A percentile compares a stretch with the other conserved stretches of the same genome.
Evolutionary conservation across 2,329 filamentous ascomycete genomes (phyloP).

Genomic region (Verticillium longisporum): DNA sequence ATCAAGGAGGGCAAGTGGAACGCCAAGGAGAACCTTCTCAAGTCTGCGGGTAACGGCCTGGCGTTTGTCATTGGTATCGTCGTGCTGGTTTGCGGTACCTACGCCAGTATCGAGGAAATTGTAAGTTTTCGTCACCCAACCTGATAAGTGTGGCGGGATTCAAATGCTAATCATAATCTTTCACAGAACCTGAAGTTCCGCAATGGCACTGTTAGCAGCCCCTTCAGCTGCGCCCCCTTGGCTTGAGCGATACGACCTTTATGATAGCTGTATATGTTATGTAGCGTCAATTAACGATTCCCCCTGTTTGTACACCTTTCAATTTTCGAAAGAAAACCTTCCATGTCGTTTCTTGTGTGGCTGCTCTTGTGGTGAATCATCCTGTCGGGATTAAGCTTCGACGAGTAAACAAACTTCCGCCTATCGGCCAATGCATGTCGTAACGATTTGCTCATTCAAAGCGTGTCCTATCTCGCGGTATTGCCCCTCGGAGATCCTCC

Average conservation of each 20-base stretch:
- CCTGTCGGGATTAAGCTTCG: background rate
- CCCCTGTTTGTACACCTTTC: background rate
- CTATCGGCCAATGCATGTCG: too few relatives aligned
- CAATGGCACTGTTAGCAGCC: conserved; percentile 9
- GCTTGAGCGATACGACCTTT: conserved; percentile 1
- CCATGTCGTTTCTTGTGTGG: too few relatives aligned
- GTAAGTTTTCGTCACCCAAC: conserved; percentile 2
- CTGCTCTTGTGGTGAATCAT: too few relatives aligned
- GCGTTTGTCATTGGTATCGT: conserved; percentile 23
- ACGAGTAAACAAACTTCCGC: too few relatives aligned
- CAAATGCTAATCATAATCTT: background rate
- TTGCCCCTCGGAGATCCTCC: too few relatives aligned
- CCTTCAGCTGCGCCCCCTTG: conserved; percentile 9
- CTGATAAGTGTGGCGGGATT: background rate
- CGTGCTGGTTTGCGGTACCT: conserved; percentile 24
- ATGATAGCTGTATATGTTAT: background rate
- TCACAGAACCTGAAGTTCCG: conserved; percentile 8
- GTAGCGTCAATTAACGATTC: background rate
- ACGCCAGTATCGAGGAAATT: conserved; percentile 17
- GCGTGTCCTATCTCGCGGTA: too few relatives aligned
- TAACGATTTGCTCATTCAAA: too few relatives aligned
- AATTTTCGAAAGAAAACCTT: too few relatives aligned
- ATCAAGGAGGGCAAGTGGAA: conserved; percentile 22
- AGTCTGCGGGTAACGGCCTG: conserved; percentile 16
- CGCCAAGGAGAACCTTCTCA: conserved; percentile 20